Evolutionary conservation across 2,329 filamentous ascomycete species (phyloP).

Genomic region (Venturia asperata): DNA sequence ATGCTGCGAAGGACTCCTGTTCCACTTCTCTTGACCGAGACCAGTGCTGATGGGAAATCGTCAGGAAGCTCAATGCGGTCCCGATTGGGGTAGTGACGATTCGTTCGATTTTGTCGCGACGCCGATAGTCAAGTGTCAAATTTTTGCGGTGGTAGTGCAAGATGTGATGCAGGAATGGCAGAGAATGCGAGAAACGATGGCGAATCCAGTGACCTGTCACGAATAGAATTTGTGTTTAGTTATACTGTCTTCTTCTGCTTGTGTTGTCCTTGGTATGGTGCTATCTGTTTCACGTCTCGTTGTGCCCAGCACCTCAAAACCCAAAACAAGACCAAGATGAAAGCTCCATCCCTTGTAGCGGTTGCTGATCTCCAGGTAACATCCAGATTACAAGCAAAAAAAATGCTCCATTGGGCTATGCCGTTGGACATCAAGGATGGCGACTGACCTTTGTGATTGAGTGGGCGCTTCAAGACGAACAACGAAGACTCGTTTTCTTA

Average conservation of each 20-base stretch:
- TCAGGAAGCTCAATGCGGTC: too few relatives aligned
- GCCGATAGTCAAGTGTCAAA: neutral
- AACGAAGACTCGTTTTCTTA: neutral
- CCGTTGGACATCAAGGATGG: neutral
- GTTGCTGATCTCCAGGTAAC: neutral
- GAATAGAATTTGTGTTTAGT: neutral
- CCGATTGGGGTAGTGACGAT: neutral
- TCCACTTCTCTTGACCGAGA: neutral
- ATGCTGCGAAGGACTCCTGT: neutral
- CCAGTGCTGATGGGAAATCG: too few relatives aligned
- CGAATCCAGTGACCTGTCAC: neutral
- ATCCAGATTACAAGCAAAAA: neutral
- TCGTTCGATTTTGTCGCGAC: neutral
- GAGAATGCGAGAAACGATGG: neutral
- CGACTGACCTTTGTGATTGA: neutral
- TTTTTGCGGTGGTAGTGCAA: neutral
- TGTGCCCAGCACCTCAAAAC: neutral
- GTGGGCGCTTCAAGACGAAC: neutral
- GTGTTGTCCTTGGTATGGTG: neutral
- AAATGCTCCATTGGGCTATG: neutral
- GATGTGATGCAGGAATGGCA: neutral
- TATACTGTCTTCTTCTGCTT: neutral
- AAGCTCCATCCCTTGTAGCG: neutral
- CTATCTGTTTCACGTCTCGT: neutral
- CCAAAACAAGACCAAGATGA: neutral